Percentiles rank a stretch among this genome's conserved stretches.
Conservation (phyloP, 1,284 basidiomycete species). For the Neolentinus lepideus region DNA sequence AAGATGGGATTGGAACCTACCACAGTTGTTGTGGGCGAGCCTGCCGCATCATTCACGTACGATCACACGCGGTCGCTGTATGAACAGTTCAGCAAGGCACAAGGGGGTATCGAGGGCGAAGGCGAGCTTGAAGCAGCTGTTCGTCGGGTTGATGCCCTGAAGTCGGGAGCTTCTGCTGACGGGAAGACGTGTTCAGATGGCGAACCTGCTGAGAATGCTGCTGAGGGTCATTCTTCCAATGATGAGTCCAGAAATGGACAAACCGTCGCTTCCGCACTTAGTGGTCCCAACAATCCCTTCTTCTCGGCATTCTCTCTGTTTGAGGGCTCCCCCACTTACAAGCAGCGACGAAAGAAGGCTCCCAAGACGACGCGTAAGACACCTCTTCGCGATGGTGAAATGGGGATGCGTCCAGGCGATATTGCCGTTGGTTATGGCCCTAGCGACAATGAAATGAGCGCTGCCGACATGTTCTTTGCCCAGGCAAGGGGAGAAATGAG, state of each 20-base stretch:
- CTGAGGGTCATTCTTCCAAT: slow-evolving; percentile 1
- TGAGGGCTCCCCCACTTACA: slow-evolving; percentile 79
- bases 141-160: slow-evolving; percentile 32
- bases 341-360: slow-evolving; percentile 77
- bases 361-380: slow-evolving; percentile 17
- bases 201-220: not conserved
- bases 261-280: slow-evolving; percentile 2
- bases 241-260: not conserved
- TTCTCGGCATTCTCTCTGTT: slow-evolving; percentile 70
- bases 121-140: slow-evolving; percentile 49
- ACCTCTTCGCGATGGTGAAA: not conserved
- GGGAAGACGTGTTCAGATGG: not conserved
- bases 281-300: slow-evolving; percentile 39
- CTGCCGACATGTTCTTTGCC: slow-evolving; percentile 57
- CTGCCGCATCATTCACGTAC: slow-evolving; percentile 77
- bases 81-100: slow-evolving; percentile 72
- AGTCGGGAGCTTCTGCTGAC: slow-evolving; percentile 3
- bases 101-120: slow-evolving; percentile 46
- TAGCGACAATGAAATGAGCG: slow-evolving; percentile 28
- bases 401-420: slow-evolving; percentile 12
- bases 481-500: slow-evolving; percentile 51
- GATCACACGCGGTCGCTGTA: slow-evolving; percentile 80
- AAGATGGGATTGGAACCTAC: slow-evolving; percentile 84
- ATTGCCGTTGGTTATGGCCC: slow-evolving; percentile 26
- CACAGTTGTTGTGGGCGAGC: slow-evolving; percentile 71